phyloP scores from a whole-genome alignment of 1,284 basidiomycete genomes.

The Wallemia ichthyophaga region DNA sequence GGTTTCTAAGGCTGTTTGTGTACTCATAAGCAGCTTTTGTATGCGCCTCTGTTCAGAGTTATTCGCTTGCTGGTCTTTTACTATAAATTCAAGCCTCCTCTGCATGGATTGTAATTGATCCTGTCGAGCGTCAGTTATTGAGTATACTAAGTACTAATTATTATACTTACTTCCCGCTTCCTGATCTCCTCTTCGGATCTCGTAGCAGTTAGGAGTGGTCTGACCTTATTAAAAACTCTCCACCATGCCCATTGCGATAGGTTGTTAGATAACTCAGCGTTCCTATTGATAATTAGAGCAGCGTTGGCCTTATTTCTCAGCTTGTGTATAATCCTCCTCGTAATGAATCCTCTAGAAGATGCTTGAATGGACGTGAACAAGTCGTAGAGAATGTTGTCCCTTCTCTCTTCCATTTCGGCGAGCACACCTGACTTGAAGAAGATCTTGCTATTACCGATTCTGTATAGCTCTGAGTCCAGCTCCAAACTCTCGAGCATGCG shows the following conservation, averaged over 20 bases:
- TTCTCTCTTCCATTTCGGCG: slow-evolving; percentile 82
- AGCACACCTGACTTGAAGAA: slow-evolving; percentile 98
- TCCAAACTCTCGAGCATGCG: slow-evolving; percentile 79
- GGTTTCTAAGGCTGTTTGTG: slow-evolving; percentile 50
- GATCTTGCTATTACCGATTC: slow-evolving; percentile 86
- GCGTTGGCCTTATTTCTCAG: slow-evolving; percentile 75
- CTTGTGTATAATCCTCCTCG: slow-evolving; percentile 75
- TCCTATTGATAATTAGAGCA: slow-evolving; percentile 70
- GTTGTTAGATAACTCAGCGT: slow-evolving; percentile 67
- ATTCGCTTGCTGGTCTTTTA: slow-evolving; percentile 10
- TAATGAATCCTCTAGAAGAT: slow-evolving; percentile 51
- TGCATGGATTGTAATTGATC: neutral
- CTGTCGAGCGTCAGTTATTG: neutral
- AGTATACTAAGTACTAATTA: neutral
- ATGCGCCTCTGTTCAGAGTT: slow-evolving; percentile 10
- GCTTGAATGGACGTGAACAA: slow-evolving; percentile 74
- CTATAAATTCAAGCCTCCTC: neutral
- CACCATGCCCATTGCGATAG: slow-evolving; percentile 96
- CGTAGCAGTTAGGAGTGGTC: slow-evolving; percentile 73
- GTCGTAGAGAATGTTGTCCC: slow-evolving; percentile 61
- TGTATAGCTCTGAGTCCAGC: slow-evolving; percentile 54
- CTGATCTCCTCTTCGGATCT: slow-evolving; percentile 73
- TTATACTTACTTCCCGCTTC: slow-evolving; percentile 30
- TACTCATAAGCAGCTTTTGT: slow-evolving; percentile 13
- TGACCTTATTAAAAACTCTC: slow-evolving; percentile 82